A percentile compares a stretch with the other conserved stretches of the same genome.
These are phyloP conservation scores for Tuber indicum DNA, from an alignment of 495 filamentous ascomycete genomes.

Conservation along the genomic window DNA sequence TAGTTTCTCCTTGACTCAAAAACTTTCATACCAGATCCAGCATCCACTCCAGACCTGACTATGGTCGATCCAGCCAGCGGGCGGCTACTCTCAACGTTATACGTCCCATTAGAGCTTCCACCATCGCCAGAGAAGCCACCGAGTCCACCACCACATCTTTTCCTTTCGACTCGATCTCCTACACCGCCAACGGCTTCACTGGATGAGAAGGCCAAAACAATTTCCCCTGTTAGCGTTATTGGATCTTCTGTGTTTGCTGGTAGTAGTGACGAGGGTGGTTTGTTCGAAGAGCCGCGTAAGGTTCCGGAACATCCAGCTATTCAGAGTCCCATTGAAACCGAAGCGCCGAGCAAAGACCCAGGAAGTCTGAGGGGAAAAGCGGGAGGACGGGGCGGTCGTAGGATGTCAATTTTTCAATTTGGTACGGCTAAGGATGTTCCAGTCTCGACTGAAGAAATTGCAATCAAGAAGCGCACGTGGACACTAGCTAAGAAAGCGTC, in stretches of 20 bases:
- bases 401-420: conserved; percentile 28
- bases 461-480: conserved; percentile 22
- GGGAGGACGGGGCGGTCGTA: conserved; percentile 22
- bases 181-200: conserved; percentile 12
- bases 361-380: conserved; percentile 26
- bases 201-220: conserved; percentile 27
- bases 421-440: conserved; percentile 16
- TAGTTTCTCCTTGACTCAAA: conserved; percentile 35
- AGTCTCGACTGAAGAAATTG: conserved; percentile 20
- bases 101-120: conserved; percentile 36
- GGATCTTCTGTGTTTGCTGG: conserved; percentile 30
- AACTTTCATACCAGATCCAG: conserved; percentile 32
- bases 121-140: conserved; percentile 27
- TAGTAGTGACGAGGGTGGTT: conserved; percentile 15
- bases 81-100: conserved; percentile 27
- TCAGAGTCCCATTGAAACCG: conserved; percentile 15
- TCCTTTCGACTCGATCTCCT: conserved; percentile 7
- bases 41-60: conserved; percentile 26
- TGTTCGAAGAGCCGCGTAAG: conserved; percentile 30
- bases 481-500: conserved; percentile 33
- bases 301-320: conserved; percentile 28
- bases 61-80: conserved; percentile 29
- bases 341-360: conserved; percentile 15
- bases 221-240: conserved; percentile 28
- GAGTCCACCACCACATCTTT: conserved; percentile 25